Conservation (phyloP, 805 yeast genomes). For the Sugiyamaella floridensis region DNA sequence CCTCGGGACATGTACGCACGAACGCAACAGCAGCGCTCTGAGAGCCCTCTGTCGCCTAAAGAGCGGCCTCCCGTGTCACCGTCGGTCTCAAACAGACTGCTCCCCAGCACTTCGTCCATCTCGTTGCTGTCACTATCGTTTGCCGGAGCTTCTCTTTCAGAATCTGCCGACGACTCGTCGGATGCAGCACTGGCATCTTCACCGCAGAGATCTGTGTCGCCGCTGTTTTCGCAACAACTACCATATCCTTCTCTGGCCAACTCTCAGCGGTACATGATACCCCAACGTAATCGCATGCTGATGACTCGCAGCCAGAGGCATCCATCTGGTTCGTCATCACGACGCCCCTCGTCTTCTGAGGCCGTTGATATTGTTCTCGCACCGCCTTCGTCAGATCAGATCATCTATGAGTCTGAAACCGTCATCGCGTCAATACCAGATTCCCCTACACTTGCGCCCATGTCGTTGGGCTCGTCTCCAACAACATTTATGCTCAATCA, state of each 20-base stretch:
- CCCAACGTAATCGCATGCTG: constrained; percentile 5
- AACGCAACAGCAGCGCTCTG: not conserved
- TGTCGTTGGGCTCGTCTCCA: constrained; percentile 12
- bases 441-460: constrained; percentile 12
- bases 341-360: not conserved
- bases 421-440: constrained; percentile 6
- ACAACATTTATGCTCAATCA: constrained; percentile 11
- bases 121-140: constrained; percentile 17
- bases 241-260: not conserved
- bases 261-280: not conserved
- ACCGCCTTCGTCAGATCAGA: not conserved
- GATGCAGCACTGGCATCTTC: constrained; percentile 1
- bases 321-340: not conserved
- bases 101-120: constrained; percentile 18
- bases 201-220: not conserved
- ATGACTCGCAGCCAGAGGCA: not conserved
- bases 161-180: not conserved
- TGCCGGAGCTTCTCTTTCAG: constrained; percentile 5
- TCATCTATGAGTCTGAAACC: not conserved
- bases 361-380: not conserved
- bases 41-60: not conserved
- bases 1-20: constrained; percentile 8
- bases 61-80: not conserved
- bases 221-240: not conserved
- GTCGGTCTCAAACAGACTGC: constrained; percentile 5